Conservation (phyloP, 2,329 filamentous ascomycete species). For the Ascochyta rabiei region DNA sequence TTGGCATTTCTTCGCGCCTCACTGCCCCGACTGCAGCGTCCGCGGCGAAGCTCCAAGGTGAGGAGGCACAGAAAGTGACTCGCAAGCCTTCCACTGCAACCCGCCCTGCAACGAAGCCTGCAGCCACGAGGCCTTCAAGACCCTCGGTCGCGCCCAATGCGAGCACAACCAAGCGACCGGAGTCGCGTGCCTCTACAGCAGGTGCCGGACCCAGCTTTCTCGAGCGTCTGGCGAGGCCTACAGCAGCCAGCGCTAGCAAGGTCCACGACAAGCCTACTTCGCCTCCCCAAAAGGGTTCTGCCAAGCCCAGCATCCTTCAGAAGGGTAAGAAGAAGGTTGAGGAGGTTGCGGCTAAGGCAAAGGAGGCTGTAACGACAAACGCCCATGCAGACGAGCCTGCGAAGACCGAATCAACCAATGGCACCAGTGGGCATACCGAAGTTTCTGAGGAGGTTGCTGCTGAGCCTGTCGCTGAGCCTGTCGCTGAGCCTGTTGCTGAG, state of each 20-base stretch:
- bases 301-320: constrained; percentile 33
- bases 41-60: constrained; percentile 64
- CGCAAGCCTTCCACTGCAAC: constrained; percentile 49
- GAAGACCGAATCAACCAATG: constrained; percentile 13
- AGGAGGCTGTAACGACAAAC: constrained; percentile 41
- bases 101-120: constrained; percentile 36
- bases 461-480: constrained; percentile 1
- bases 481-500: constrained; percentile 3
- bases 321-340: constrained; percentile 48
- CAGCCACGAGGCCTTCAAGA: constrained; percentile 40
- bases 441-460: background rate
- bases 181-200: constrained; percentile 56
- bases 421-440: constrained; percentile 6
- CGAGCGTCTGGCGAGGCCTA: constrained; percentile 82
- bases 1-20: constrained; percentile 69
- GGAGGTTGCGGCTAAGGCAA: constrained; percentile 43
- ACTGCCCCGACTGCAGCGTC: constrained; percentile 74
- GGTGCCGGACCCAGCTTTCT: constrained; percentile 71
- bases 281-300: constrained; percentile 40
- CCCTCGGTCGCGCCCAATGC: constrained; percentile 44
- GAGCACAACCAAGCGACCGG: constrained; percentile 56
- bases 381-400: constrained; percentile 25
- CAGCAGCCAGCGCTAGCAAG: constrained; percentile 71
- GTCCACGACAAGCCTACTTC: constrained; percentile 64
- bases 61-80: constrained; percentile 22